Evolutionary conservation across 352 stramenopile species (phyloP), one percentile per base, ranked within the genome.

Genomic region (Pythium dissotocum): DNA sequence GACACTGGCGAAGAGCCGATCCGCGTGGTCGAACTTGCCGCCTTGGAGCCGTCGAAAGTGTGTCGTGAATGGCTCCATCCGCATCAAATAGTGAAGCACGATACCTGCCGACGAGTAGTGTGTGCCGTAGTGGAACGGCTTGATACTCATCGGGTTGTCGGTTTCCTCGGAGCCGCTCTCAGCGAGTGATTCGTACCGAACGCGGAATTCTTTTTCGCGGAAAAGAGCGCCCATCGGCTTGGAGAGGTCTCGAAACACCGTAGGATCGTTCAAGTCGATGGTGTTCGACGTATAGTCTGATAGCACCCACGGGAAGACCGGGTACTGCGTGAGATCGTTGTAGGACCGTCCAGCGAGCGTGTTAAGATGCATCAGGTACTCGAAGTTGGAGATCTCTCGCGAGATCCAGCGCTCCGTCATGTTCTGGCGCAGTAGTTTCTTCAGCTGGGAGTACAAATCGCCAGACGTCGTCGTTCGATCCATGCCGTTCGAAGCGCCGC

Each of bases 251-350:
- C 97, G 88, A 74, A 97, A 99, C 18, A 97, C 94, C 0, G 52
- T 68, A 24, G 78, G 84, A 66, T 99, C 87, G n/a, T 75, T 82
- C 2, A 99, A 77, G 71, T 99, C 93, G 18, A 99, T 82, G 51
- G 91, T 87, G 30, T 93, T 72, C 1, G 88, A 98, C 4, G 76
- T 89, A 73, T 99, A 99, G 77, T 99, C 97, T 1, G 89, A 84
- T 8, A 99, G 66, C 3, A 99, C 85, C 98, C 97, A 99, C 16
- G 98, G 98, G 68, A 99, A 99, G 6, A 99, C 95, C 28, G 97
- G 97, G 71, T 99, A 99, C 71, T 99, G 97, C 63, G 93, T 99
- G 7, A 99, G 89, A 56, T 99, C 97, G 79, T 99, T 99, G 77
- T 98, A 99, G 54, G 89, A 98, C n/a, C 97, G 73, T 8, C 97